phyloP scores from a whole-genome alignment of 495 filamentous ascomycete genomes.

The Glutinoglossum americanum region DNA sequence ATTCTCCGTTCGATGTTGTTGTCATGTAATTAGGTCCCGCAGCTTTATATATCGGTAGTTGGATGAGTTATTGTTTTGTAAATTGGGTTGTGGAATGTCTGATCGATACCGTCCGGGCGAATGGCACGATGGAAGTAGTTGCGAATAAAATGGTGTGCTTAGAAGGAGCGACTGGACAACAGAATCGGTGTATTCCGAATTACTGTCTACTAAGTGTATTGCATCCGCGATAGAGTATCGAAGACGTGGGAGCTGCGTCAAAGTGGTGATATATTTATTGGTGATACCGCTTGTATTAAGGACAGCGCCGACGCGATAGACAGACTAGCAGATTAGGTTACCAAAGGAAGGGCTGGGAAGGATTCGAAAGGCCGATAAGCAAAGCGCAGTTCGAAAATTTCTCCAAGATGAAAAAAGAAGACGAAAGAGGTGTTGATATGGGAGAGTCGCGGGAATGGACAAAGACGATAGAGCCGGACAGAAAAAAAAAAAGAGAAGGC shows the following conservation, averaged over 20 bases:
- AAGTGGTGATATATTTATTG: constrained; percentile 6
- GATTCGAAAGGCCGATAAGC: constrained; percentile 4
- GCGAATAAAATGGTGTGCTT: constrained; percentile 4
- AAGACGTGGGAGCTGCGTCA: not conserved
- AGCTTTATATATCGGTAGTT: not conserved
- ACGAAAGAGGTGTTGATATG: not conserved
- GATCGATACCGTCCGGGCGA: not conserved
- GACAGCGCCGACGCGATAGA: constrained; percentile 1
- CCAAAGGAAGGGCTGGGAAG: constrained; percentile 6
- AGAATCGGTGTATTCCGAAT: constrained; percentile 12
- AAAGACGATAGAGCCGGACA: constrained; percentile 1
- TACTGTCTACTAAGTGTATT: constrained; percentile 18
- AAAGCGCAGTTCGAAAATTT: constrained; percentile 5
- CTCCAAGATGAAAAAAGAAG: not conserved
- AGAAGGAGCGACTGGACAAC: constrained; percentile 20
- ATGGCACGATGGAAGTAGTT: constrained; percentile 1
- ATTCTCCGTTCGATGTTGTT: not conserved
- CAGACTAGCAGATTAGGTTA: constrained; percentile 1
- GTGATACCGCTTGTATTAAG: not conserved
- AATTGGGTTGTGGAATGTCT: not conserved
- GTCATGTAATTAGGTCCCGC: not conserved
- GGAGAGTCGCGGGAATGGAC: not conserved
- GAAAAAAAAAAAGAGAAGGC: constrained; percentile 1
- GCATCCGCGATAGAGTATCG: not conserved
- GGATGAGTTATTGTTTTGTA: not conserved